phyloP scores from a whole-genome alignment of 2,329 filamentous ascomycete genomes.

The Colletotrichum limetticola region DNA sequence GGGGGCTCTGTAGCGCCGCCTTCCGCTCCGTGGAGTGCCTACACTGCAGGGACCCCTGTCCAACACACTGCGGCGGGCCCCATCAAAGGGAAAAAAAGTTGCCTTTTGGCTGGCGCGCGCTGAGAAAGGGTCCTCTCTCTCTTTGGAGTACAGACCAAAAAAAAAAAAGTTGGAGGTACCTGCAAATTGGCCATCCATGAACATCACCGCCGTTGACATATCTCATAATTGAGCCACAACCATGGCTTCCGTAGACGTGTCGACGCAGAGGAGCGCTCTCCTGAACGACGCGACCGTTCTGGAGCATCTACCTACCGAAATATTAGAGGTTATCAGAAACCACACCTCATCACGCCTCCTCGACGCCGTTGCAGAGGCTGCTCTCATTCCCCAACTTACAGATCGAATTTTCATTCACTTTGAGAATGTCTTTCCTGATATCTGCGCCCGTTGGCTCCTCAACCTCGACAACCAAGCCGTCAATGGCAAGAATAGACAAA shows the following conservation, averaged over 20 bases:
- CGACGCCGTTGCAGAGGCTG: constrained; percentile 74
- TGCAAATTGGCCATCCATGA: constrained; percentile 31
- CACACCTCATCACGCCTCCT: constrained; percentile 74
- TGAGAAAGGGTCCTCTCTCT: constrained; percentile 27
- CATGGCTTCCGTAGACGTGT: constrained; percentile 68
- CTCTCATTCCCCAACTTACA: constrained; percentile 77
- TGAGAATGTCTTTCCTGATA: constrained; percentile 80
- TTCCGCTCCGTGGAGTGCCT: constrained; percentile 39
- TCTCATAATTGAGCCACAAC: constrained; percentile 37
- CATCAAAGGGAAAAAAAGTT: constrained; percentile 49
- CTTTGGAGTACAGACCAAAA: constrained; percentile 12
- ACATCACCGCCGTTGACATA: constrained; percentile 32
- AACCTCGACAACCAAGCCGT: constrained; percentile 49
- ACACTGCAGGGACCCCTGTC: constrained; percentile 38
- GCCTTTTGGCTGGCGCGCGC: constrained; percentile 34
- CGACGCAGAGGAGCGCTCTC: constrained; percentile 64
- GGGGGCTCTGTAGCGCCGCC: constrained; percentile 48
- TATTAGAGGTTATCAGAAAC: constrained; percentile 74
- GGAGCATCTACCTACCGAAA: constrained; percentile 74
- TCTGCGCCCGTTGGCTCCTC: constrained; percentile 82
- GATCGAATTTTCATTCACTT: constrained; percentile 80
- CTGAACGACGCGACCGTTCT: constrained; percentile 65
- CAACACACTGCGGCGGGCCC: neutral
- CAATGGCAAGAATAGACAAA: constrained; percentile 46
- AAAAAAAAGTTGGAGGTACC: constrained; percentile 42